Evolutionary conservation across 805 yeast genomes (phyloP).

Genomic region (Pichia thaimueangensis): DNA sequence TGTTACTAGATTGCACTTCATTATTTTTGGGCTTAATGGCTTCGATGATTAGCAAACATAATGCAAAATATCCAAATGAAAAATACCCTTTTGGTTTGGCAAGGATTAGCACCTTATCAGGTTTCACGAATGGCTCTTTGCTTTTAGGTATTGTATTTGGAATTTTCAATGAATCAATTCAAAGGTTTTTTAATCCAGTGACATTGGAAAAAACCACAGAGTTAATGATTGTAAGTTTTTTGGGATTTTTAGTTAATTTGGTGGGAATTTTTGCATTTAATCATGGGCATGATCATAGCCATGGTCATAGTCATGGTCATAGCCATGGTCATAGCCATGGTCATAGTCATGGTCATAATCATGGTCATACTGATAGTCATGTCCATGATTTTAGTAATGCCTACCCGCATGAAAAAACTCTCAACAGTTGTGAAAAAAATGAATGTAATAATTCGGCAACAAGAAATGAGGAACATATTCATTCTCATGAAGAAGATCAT

Average conservation of each 20-base stretch:
- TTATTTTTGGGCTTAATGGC: conserved; percentile 86
- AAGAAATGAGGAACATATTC: not conserved
- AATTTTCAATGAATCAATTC: conserved; percentile 79
- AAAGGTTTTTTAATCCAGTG: conserved; percentile 74
- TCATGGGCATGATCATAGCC: conserved; percentile 36
- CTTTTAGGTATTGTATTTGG: conserved; percentile 85
- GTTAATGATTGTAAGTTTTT: conserved; percentile 70
- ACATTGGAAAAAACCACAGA: conserved; percentile 74
- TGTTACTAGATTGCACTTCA: conserved; percentile 93
- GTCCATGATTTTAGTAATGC: not conserved
- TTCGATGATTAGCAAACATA: conserved; percentile 40
- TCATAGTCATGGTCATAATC: conserved; percentile 2
- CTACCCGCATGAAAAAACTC: not conserved
- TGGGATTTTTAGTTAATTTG: conserved; percentile 83
- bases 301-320: conserved; percentile 26
- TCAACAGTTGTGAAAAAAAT: not conserved
- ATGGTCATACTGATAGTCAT: conserved; percentile 1
- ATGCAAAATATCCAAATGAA: conserved; percentile 20
- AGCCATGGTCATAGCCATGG: conserved; percentile 17
- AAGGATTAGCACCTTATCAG: conserved; percentile 86
- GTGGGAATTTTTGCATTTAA: conserved; percentile 94
- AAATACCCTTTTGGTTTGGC: conserved; percentile 81
- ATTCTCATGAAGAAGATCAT: not conserved
- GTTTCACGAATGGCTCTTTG: conserved; percentile 89
- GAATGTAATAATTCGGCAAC: not conserved